Evolutionary conservation across 2,329 filamentous ascomycete species (phyloP), one percentile per base, ranked within the genome.

Genomic region (Cryphonectria carpinicola): DNA sequence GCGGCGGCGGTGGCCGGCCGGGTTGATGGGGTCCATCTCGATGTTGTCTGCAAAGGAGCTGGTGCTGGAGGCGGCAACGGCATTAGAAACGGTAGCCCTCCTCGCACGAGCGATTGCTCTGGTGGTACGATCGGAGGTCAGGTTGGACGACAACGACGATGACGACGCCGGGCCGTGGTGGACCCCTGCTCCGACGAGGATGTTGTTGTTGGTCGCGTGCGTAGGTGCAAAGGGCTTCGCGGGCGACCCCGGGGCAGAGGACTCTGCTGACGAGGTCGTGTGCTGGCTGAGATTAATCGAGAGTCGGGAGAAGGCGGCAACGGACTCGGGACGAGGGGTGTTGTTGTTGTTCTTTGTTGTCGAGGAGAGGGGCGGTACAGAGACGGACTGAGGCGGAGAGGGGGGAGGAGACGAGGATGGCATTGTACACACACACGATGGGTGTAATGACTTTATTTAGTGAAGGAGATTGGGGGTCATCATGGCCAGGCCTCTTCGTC

Each of bases 1-100:
- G 62, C 87, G 86, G 71, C 87, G 84, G 58, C 86, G 84, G 76
- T 88, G 86, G 75, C 86, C 83, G n/a, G 78, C 76, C 2, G 82
- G 80, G 54, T 78, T 77, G 73, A 89, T 82, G 52, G 85, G 80
- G 73, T 84, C 86, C 86, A 89, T 88, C 81, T 89, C 87, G 74
- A 89, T 86, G 72, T 84, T 82, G 74, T 82, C 80, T 73, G 74
- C 63, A 69, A 56, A 67, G 68, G 65, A 68, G 17, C 49, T 58
- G 52, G 67, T 70, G 62, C 67, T 70, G 60, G 71, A 71, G 43
- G 71, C 71, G 13, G 71, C 69, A 52, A 32, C 65, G 62, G 67
- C 72, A 70, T 73, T 67, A 63, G 70, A 69, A 17, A 65, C 70
- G 28, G 72, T 73, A 32, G 72, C 72, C 54, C 69, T 72, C 71